Percentiles rank a stretch among this genome's conserved stretches.
phyloP scores from a whole-genome alignment of 2,329 filamentous ascomycete species.

The Hortaea sp. region DNA sequence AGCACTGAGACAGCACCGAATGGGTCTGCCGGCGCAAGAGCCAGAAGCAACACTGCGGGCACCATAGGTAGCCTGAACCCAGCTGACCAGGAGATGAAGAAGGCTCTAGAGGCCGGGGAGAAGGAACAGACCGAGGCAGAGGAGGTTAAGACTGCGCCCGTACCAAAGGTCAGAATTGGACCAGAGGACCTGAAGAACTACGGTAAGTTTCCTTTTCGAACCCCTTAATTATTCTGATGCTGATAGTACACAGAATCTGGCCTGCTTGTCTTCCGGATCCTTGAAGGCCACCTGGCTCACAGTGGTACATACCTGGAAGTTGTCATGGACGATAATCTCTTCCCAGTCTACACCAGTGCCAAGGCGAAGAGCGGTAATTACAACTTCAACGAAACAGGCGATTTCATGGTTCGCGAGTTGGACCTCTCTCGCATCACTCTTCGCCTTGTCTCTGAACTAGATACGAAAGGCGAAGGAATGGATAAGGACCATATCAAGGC shows the following conservation, averaged over 20 bases:
- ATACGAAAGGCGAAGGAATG: slow-evolving; percentile 58
- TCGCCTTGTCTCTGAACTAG: slow-evolving; percentile 69
- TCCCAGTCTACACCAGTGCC: slow-evolving; percentile 75
- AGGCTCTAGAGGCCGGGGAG: slow-evolving; percentile 38
- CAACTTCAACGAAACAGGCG: slow-evolving; percentile 82
- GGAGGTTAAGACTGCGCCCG: slow-evolving; percentile 38
- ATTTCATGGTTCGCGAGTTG: slow-evolving; percentile 93
- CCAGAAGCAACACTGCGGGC: slow-evolving; percentile 24
- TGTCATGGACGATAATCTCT: slow-evolving; percentile 88
- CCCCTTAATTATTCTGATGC: slow-evolving; percentile 9
- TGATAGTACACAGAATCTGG: slow-evolving; percentile 60
- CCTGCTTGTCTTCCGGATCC: slow-evolving; percentile 84
- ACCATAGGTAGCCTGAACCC: slow-evolving; percentile 33
- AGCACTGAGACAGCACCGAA: neutral
- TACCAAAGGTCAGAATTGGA: slow-evolving; percentile 68
- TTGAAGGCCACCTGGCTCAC: slow-evolving; percentile 76
- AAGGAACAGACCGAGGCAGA: slow-evolving; percentile 36
- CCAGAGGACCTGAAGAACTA: slow-evolving; percentile 74
- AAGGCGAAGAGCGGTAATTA: slow-evolving; percentile 59
- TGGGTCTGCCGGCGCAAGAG: slow-evolving; percentile 1
- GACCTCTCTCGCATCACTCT: slow-evolving; percentile 91
- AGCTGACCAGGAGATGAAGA: slow-evolving; percentile 30
- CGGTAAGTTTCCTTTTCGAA: slow-evolving; percentile 36
- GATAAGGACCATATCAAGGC: slow-evolving; percentile 69
- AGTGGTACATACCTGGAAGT: slow-evolving; percentile 73